Percentiles rank a stretch among this genome's conserved stretches.
phyloP scores from a whole-genome alignment of 2,329 filamentous ascomycete species.

The Curvularia eragrostidis region DNA sequence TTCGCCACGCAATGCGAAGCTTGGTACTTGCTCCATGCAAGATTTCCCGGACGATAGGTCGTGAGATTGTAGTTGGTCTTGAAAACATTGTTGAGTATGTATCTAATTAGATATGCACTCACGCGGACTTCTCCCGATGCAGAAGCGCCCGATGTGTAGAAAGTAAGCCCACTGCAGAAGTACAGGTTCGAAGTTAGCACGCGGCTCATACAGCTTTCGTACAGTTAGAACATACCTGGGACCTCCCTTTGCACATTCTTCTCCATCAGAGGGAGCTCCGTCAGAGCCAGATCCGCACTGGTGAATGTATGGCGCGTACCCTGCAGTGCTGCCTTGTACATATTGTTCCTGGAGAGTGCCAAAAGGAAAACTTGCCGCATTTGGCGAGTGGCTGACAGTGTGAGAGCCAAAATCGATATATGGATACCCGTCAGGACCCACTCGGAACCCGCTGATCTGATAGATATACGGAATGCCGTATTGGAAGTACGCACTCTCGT shows the following conservation, averaged over 20 bases:
- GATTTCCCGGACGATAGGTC: slow-evolving; percentile 13
- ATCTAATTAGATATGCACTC: slow-evolving; percentile 10
- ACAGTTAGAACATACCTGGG: slow-evolving; percentile 1
- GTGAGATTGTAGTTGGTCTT: slow-evolving; percentile 17
- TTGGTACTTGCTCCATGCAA: slow-evolving; percentile 18
- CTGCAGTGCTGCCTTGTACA: slow-evolving; percentile 4
- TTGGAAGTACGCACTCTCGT: slow-evolving; percentile 17
- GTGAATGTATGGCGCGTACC: slow-evolving; percentile 10
- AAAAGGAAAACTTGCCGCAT: slow-evolving; percentile 9
- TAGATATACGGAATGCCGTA: slow-evolving; percentile 17
- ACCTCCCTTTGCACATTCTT: slow-evolving; percentile 11
- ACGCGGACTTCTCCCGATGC: slow-evolving; percentile 15
- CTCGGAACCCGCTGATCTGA: slow-evolving; percentile 14
- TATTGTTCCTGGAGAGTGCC: slow-evolving; percentile 11
- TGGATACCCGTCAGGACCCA: slow-evolving; percentile 11
- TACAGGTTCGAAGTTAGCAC: neutral
- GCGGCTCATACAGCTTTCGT: neutral
- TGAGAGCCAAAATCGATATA: slow-evolving; percentile 17
- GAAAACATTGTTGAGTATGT: slow-evolving; percentile 11
- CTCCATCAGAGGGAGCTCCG: neutral
- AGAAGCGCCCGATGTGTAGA: slow-evolving; percentile 12
- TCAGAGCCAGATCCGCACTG: slow-evolving; percentile 13
- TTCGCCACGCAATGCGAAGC: slow-evolving; percentile 12
- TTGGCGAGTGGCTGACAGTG: slow-evolving; percentile 17
- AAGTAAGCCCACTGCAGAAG: slow-evolving; percentile 8